These are phyloP conservation scores for Cercophora scortea DNA, from an alignment of 495 filamentous ascomycete genomes.

Conservation along the genomic window DNA sequence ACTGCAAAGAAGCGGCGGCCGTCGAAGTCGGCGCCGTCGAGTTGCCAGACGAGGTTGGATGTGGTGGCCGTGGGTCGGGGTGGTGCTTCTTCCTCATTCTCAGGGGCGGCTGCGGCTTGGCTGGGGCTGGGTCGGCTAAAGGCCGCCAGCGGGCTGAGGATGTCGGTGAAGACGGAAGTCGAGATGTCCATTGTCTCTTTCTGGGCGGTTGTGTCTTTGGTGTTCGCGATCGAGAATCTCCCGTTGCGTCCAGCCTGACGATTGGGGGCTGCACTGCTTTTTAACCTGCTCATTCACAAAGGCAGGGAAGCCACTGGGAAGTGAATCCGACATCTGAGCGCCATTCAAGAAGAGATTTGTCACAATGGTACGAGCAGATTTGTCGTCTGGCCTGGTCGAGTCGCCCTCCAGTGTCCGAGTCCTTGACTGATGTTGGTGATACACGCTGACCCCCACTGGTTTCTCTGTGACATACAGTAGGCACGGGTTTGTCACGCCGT, in stretches of 20 bases:
- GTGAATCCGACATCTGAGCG: no score
- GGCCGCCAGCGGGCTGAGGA: conserved; percentile 19
- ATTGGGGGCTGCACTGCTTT: no score
- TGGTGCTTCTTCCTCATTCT: neutral
- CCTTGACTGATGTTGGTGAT: no score
- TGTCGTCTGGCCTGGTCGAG: no score
- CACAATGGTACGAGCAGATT: no score
- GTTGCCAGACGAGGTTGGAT: neutral
- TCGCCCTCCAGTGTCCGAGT: no score
- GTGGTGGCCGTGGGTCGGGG: neutral
- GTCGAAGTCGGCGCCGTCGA: conserved; percentile 3
- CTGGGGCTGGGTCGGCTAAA: conserved; percentile 2
- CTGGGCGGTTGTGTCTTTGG: neutral
- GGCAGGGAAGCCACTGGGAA: no score
- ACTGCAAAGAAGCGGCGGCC: conserved; percentile 2
- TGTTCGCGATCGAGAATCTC: neutral
- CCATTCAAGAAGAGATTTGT: no score
- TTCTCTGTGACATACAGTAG: no score
- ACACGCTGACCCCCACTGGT: no score
- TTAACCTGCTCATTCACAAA: no score
- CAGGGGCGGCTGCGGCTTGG: neutral
- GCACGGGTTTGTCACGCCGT: no score
- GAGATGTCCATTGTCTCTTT: conserved; percentile 16
- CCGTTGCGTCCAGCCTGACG: neutral
- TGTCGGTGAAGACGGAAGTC: conserved; percentile 12